Conservation (phyloP, 495 filamentous ascomycete species). For the Staphylotrichum longicolle region DNA sequence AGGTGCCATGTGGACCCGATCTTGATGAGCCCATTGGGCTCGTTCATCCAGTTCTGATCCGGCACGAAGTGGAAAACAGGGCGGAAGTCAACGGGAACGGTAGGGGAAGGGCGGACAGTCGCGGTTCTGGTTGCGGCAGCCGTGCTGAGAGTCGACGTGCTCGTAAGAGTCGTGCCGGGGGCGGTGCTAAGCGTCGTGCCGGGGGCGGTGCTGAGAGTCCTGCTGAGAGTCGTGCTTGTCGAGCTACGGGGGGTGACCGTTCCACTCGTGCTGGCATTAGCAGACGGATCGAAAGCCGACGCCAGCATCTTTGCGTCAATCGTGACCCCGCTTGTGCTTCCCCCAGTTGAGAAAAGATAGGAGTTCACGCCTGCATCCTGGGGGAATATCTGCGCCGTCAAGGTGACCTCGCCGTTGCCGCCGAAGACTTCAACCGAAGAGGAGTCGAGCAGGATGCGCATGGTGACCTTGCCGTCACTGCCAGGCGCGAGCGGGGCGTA, state of each 20-base stretch:
- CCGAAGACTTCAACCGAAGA: conserved; percentile 11
- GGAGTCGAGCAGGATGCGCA: conserved; percentile 6
- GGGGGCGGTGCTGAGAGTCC: neutral
- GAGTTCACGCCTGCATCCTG: conserved; percentile 1
- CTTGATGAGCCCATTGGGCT: conserved; percentile 5
- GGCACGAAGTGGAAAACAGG: conserved; percentile 12
- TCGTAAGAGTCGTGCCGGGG: neutral
- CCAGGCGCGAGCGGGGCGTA: conserved; percentile 2
- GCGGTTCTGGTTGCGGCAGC: neutral
- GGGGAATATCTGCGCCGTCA: conserved; percentile 9
- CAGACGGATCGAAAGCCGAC: neutral
- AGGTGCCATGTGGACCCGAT: conserved; percentile 10
- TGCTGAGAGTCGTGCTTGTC: neutral
- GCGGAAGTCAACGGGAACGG: conserved; percentile 7
- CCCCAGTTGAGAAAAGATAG: conserved; percentile 3
- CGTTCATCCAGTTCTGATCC: conserved; percentile 7
- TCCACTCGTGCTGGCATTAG: too few species aligned
- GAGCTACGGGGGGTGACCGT: too few species aligned
- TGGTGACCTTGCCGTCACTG: conserved; percentile 5
- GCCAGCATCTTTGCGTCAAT: conserved; percentile 7
- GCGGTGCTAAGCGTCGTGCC: neutral
- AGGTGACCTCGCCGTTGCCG: conserved; percentile 9
- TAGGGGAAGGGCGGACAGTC: neutral
- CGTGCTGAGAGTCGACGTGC: neutral
- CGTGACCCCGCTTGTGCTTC: conserved; percentile 3